These are phyloP conservation scores for Alternaria dauci DNA, from an alignment of 2,329 filamentous ascomycete species.

Conservation along the genomic window DNA sequence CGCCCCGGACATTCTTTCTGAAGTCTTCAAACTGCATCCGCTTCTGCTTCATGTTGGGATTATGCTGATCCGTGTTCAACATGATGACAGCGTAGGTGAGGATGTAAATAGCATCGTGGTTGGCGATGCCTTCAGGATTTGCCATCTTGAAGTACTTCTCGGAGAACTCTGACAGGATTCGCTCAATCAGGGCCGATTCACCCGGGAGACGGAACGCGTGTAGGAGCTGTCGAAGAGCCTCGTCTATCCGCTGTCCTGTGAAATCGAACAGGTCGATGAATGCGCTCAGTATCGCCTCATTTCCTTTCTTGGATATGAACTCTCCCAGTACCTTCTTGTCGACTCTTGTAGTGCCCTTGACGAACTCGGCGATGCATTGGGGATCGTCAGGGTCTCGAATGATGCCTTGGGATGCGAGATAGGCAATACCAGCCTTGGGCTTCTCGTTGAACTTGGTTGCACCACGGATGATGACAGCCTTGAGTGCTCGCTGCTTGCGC, in stretches of 20 bases:
- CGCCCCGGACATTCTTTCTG: slow-evolving; percentile 85
- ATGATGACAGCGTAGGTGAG: slow-evolving; percentile 97
- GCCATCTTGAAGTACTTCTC: slow-evolving; percentile 80
- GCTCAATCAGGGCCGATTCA: slow-evolving; percentile 90
- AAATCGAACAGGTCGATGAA: slow-evolving; percentile 94
- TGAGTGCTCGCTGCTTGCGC: slow-evolving; percentile 76
- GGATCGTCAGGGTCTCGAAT: slow-evolving; percentile 80
- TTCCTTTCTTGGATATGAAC: slow-evolving; percentile 88
- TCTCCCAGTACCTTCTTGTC: slow-evolving; percentile 93
- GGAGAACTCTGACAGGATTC: slow-evolving; percentile 86
- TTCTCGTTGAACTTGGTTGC: slow-evolving; percentile 94
- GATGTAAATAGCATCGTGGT: slow-evolving; percentile 88
- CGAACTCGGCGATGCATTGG: slow-evolving; percentile 80
- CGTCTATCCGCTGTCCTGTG: slow-evolving; percentile 82
- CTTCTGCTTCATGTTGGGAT: slow-evolving; percentile 83
- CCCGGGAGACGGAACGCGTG: slow-evolving; percentile 93
- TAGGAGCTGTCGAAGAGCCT: slow-evolving; percentile 85
- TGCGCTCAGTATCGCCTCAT: slow-evolving; percentile 82
- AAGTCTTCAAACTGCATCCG: slow-evolving; percentile 90
- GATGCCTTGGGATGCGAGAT: slow-evolving; percentile 83
- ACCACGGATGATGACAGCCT: slow-evolving; percentile 88
- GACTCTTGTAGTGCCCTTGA: slow-evolving; percentile 85
- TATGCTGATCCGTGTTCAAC: slow-evolving; percentile 96
- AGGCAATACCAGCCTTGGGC: slow-evolving; percentile 87
- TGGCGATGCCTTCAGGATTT: slow-evolving; percentile 76